phyloP scores from a whole-genome alignment of 495 filamentous ascomycete genomes.

The Cenococcum geophilum region DNA sequence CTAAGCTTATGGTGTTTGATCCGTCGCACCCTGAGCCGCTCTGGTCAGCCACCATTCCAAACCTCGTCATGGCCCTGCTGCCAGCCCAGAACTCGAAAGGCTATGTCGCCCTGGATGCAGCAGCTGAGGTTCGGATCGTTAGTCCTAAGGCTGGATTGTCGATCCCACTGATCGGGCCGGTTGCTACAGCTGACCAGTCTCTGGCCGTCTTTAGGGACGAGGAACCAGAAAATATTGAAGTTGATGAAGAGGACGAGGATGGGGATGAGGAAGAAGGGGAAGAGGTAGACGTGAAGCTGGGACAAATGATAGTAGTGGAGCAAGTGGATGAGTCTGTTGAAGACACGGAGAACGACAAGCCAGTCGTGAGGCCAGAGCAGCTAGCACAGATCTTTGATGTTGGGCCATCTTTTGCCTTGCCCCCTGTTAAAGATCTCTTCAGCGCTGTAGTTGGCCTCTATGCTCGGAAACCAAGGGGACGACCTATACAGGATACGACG shows the following conservation, averaged over 20 bases:
- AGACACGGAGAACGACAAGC: slow-evolving; percentile 42
- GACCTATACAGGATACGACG: not conserved
- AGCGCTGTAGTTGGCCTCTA: slow-evolving; percentile 61
- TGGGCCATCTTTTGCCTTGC: slow-evolving; percentile 67
- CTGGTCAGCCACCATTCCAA: slow-evolving; percentile 44
- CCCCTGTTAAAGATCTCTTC: slow-evolving; percentile 72
- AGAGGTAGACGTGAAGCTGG: slow-evolving; percentile 36
- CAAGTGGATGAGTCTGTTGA: slow-evolving; percentile 13
- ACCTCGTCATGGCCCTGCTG: slow-evolving; percentile 50
- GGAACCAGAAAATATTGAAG: slow-evolving; percentile 12
- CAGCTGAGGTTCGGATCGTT: slow-evolving; percentile 44
- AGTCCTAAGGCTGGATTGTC: slow-evolving; percentile 45
- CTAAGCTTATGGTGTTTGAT: slow-evolving; percentile 53
- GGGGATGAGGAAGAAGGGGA: slow-evolving; percentile 36
- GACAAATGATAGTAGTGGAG: not conserved
- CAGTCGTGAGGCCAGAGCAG: slow-evolving; percentile 56
- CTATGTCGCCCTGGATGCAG: slow-evolving; percentile 49
- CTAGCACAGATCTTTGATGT: slow-evolving; percentile 69
- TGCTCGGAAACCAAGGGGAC: slow-evolving; percentile 41
- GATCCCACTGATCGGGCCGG: slow-evolving; percentile 43
- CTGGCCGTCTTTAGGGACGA: not conserved
- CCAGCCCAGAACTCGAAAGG: slow-evolving; percentile 40
- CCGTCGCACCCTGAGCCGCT: slow-evolving; percentile 45
- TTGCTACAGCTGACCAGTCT: slow-evolving; percentile 7
- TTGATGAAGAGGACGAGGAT: slow-evolving; percentile 47